These are phyloP conservation scores for Phanerochaete carnosa DNA, from an alignment of 768 basidiomycete genomes.

Conservation along the genomic window DNA sequence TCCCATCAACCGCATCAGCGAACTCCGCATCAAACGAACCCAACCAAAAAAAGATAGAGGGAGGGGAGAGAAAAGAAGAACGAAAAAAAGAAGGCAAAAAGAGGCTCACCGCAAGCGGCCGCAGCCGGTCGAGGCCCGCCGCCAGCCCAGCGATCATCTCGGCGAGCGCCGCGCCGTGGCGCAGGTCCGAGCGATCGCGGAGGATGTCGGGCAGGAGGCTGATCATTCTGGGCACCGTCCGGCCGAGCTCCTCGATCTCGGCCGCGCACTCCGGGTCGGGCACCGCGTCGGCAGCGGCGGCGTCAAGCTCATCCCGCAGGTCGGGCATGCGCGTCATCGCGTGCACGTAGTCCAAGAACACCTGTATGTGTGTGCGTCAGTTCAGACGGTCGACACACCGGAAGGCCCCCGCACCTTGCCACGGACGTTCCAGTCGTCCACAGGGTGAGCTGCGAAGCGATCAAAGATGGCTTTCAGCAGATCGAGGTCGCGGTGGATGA, in stretches of 20 bases:
- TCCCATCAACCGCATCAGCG: background rate
- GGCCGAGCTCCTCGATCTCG: conserved; percentile 59
- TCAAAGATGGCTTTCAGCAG: conserved; percentile 69
- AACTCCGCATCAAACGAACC: background rate
- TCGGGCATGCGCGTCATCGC: conserved; percentile 59
- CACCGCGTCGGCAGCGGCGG: conserved; percentile 35
- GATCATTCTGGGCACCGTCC: conserved; percentile 62
- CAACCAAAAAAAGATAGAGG: too few relatives aligned
- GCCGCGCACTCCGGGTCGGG: conserved; percentile 44
- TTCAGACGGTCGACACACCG: background rate
- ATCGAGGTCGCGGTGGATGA: conserved; percentile 55
- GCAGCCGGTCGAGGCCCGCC: conserved; percentile 52
- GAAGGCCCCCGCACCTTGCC: conserved; percentile 61
- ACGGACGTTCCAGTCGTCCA: conserved; percentile 78
- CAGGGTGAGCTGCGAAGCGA: conserved; percentile 52
- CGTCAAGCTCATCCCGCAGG: conserved; percentile 44
- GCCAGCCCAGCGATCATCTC: conserved; percentile 71
- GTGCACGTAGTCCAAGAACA: conserved; percentile 69
- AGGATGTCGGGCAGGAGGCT: conserved; percentile 67
- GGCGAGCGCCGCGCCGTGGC: conserved; percentile 67
- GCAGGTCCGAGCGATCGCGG: conserved; percentile 50
- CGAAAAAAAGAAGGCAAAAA: background rate
- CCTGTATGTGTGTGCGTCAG: conserved; percentile 33
- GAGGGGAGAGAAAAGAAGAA: too few relatives aligned
- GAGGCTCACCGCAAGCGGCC: conserved; percentile 56